Base-by-base conservation (phyloP, 768 basidiomycete species). In the Mycena galopus region DNA sequence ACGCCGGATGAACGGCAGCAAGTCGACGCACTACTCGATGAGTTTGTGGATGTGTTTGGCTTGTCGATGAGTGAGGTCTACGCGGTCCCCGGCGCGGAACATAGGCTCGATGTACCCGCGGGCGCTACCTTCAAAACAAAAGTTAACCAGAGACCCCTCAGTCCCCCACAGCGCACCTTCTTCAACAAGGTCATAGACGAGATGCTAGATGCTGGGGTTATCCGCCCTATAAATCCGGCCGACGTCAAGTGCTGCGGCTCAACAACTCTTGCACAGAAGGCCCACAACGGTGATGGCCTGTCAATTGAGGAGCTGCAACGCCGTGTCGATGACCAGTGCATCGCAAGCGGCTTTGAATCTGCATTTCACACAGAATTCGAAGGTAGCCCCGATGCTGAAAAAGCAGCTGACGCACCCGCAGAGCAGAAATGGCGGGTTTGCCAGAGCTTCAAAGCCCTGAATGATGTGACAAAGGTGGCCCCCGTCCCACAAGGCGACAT, bases 401-500 rank as follows among this genome's bases (percentile, higher is more conserved):
- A 83, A 83, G 62, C 85, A 81, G 82, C 39, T 81, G 11, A 71
- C 86, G 0, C 84, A 83, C 70, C 85, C 21, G 17, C 30, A 23
- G 57, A 58, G 17, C 3, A 58, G 57, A 50, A 50, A 23, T 50
- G 47, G 47, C 47, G 47, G 6, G 47, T 50, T n/a, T 50, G 19
- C 47, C 47, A 86, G 39, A 81, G 82, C 58, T 86, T 84, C 59
- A 73, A 58, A 0, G 76, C 81, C 25, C 70, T 87, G 30, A 85
- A 83, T 64, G 74, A 77, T 0, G 75, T 80, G 10, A 83, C 77
- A 0, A 44, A 80, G 32, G 72, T 82, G 0, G 73, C 79, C 2
- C 77, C 80, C 11, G 76, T 84, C 72, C 79, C 77, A 1, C 82
- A 84, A 29, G 82, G 86, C 0, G 80, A 87, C 72, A 82, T 88